Conservation (phyloP, 305 asterid species). For the Withania somnifera region DNA sequence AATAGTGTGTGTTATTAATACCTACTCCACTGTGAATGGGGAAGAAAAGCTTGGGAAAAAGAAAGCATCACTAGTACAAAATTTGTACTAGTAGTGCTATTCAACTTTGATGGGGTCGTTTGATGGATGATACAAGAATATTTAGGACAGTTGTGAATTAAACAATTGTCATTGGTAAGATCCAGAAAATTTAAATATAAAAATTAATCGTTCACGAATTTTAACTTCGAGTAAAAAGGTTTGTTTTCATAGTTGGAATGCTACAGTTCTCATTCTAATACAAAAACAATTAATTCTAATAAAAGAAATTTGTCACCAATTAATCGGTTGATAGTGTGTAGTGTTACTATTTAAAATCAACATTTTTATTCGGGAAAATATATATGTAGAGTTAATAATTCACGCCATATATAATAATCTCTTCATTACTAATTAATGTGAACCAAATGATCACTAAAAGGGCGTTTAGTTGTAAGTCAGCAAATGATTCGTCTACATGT, state of each 20-base stretch:
- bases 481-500: neutral
- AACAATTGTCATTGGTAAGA: no score
- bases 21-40: neutral
- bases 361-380: no score
- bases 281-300: neutral
- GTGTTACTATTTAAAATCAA: neutral
- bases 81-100: neutral
- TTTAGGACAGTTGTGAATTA: no score
- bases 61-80: neutral
- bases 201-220: no score
- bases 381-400: no score
- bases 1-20: neutral
- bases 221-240: no score
- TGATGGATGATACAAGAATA: neutral
- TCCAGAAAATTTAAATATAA: no score
- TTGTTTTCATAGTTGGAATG: no score
- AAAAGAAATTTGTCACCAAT: neutral
- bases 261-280: no score
- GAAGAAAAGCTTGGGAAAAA: neutral
- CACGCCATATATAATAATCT: neutral
- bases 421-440: neutral
- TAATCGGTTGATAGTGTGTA: no score
- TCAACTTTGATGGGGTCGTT: neutral
- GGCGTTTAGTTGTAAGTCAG: neutral
- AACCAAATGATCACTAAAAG: neutral